phyloP scores from a whole-genome alignment of 805 yeast genomes.

The Lachancea waltii region DNA sequence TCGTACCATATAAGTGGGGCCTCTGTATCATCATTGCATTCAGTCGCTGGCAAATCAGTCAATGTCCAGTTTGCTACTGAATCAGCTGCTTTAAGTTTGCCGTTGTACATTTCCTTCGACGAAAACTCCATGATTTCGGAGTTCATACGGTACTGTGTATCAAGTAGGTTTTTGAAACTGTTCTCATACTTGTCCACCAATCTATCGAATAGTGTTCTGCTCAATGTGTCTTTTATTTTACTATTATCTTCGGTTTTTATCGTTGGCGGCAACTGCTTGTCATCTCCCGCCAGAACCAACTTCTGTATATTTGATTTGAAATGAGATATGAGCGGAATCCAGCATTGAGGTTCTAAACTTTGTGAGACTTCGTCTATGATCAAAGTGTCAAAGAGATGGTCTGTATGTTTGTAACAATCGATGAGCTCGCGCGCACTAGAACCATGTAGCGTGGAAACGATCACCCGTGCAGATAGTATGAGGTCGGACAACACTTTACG shows the following conservation, averaged over 20 bases:
- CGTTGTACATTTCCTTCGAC: constrained; percentile 56
- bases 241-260: constrained; percentile 50
- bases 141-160: constrained; percentile 87
- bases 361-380: constrained; percentile 96
- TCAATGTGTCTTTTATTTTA: constrained; percentile 41
- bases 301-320: constrained; percentile 42
- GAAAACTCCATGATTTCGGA: constrained; percentile 71
- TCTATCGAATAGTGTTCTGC: constrained; percentile 75
- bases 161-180: constrained; percentile 49
- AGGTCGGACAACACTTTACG: constrained; percentile 53
- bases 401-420: constrained; percentile 37
- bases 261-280: constrained; percentile 88
- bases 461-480: constrained; percentile 55
- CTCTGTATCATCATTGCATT: constrained; percentile 47
- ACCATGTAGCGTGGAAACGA: constrained; percentile 83
- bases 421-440: constrained; percentile 67
- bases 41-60: constrained; percentile 47
- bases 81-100: constrained; percentile 54
- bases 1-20: constrained; percentile 75
- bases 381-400: constrained; percentile 59
- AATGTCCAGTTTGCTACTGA: constrained; percentile 49
- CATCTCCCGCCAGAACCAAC: constrained; percentile 85
- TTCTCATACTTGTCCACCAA: constrained; percentile 46
- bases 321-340: constrained; percentile 83
- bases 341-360: constrained; percentile 88